These are phyloP conservation scores for Podosphaera fusca DNA, from an alignment of 2,329 filamentous ascomycete species.

Conservation along the genomic window DNA sequence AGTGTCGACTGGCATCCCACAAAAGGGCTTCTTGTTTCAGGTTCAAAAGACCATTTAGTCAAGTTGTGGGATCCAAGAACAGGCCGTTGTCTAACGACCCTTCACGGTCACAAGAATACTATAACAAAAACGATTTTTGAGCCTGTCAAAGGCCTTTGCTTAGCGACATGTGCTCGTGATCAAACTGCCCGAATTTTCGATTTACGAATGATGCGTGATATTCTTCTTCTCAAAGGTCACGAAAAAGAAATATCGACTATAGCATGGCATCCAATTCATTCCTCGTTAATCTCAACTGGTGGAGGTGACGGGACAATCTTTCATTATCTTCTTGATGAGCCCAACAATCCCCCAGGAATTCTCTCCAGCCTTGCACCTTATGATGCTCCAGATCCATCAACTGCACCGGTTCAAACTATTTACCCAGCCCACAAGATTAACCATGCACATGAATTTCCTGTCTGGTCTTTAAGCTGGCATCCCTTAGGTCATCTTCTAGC, in stretches of 20 bases:
- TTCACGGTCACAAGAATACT: slow-evolving; percentile 93
- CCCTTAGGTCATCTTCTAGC: slow-evolving; percentile 86
- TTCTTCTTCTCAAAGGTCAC: slow-evolving; percentile 77
- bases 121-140: slow-evolving; percentile 88
- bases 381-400: slow-evolving; percentile 57
- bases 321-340: slow-evolving; percentile 91
- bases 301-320: slow-evolving; percentile 74
- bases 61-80: slow-evolving; percentile 97
- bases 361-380: slow-evolving; percentile 57
- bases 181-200: slow-evolving; percentile 88
- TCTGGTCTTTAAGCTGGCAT: slow-evolving; percentile 98
- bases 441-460: slow-evolving; percentile 79
- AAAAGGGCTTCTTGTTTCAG: slow-evolving; percentile 82
- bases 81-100: slow-evolving; percentile 69
- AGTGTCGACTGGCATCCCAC: slow-evolving; percentile 93
- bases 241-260: slow-evolving; percentile 90
- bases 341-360: slow-evolving; percentile 58
- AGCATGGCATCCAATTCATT: slow-evolving; percentile 82
- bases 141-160: slow-evolving; percentile 55
- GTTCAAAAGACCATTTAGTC: slow-evolving; percentile 90
- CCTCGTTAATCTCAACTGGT: slow-evolving; percentile 71
- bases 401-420: slow-evolving; percentile 70
- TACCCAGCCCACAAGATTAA: slow-evolving; percentile 72
- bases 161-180: slow-evolving; percentile 83
- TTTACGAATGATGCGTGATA: slow-evolving; percentile 93